Base-by-base conservation (phyloP, 129 eudicot species). In the Flaveria robusta region DNA sequence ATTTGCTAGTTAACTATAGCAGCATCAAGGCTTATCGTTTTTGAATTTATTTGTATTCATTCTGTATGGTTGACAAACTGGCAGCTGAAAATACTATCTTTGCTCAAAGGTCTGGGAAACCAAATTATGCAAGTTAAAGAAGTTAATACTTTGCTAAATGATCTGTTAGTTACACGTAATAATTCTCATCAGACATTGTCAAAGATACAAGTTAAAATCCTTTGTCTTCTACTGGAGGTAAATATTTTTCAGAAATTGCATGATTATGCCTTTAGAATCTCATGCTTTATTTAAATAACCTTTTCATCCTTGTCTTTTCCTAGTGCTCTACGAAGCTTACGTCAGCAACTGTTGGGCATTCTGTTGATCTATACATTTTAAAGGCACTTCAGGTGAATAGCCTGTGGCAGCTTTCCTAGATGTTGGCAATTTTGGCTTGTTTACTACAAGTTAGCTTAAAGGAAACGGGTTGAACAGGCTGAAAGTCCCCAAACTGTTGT, bases 191-290 rank as follows among this genome's bases (percentile, higher is more conserved):
- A 41, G 11, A 68, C 83, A 52, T 74, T 94, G 81, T 84, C 97
- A n/a, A 79, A 77, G 56, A 74, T 46, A 81, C 96, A 94, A 75
- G 86, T 87, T 59, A 81, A 87, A 66, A 80, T 85, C 39, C 84
- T 91, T 7, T 91, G 97, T 82, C 93, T 87, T 79, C 45, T 92
- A 71, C 83, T 92, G 45, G 96, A 92, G 96, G 97, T 92, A 72
- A 75, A 16, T 34, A 22, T 37, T 15, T n/a, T 3, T 31, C 58
- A 63, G 24, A 26, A 65, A 22, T 74, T 23, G 20, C 46, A 13
- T 42, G 41, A 22, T 47, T 24, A 8, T 29, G 55, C 26, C 15
- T 41, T 67, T 71, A 60, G 49, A 37, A 42, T 50, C 66, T 42
- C 65, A 24, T 24, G 26, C 29, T 75, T 46, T 62, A 7, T 50